Evolutionary conservation across 352 stramenopile species (phyloP), one percentile per base, ranked within the genome.

Genomic region (Phytophthora agathidicida): DNA sequence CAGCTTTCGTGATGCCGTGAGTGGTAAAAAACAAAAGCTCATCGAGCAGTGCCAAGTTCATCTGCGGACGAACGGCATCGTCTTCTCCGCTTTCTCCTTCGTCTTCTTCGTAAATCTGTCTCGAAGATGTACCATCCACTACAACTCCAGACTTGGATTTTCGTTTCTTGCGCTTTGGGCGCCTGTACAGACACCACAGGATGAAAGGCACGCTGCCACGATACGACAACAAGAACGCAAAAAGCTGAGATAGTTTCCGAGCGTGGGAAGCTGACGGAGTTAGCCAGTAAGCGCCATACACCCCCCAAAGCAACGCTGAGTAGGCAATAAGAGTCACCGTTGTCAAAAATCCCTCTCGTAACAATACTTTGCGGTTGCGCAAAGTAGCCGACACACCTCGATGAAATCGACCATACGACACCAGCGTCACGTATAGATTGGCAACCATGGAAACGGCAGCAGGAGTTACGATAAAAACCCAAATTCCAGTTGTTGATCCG

Each of bases 11-110:
- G 58, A 95, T 95, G 4, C 86, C 86, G 22, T 88, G 61, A 0
- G 86, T 95, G 1, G 86, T 94, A 49, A 85, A 95, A 35, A 77
- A 79, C 13, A 95, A 69, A 8, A 95, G 73, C 33, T 95, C 86
- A 20, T 88, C 79, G 2, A 91, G 60, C 19, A 95, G 62, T 20
- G 84, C 84, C 30, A 83, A 42, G 49, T 95, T 95, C 75, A 93
- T 85, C 44, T 95, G 86, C 31, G 83, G 77, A 1, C 82, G 73
- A 28, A 80, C 75, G 14, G 77, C 77, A 10, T 89, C 78, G 32
- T 91, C 79, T 16, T 83, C 73, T 24, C 80, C 73, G n/a, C 22
- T 41, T 27, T 63, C 54, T 26, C 20, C 33, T 9, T 70, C 60
- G 5, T 59, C 39, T 1, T 79, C 75, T 7, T 72, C 72, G 10